A percentile compares a stretch with the other conserved stretches of the same genome.
Conservation (phyloP, 331 rosid species). For the Acacia concinna region DNA sequence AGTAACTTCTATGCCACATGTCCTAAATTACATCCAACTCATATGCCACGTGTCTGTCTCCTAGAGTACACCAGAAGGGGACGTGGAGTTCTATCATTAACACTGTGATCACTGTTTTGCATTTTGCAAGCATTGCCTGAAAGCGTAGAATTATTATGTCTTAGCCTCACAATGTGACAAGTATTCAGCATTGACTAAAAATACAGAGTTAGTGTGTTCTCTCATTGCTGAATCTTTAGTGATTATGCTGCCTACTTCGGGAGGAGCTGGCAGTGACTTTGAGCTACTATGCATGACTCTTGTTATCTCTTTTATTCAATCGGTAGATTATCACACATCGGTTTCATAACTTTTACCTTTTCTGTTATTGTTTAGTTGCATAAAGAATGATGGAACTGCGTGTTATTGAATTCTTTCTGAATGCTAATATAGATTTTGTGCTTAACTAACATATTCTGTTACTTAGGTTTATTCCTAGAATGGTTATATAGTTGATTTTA, state of each 20-base stretch:
- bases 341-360: constrained; percentile 13
- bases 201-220: not conserved
- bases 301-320: not conserved
- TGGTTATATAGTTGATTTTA: not conserved
- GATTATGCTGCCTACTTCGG: not conserved
- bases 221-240: not conserved
- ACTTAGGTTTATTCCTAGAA: not conserved
- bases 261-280: not conserved
- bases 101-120: not conserved
- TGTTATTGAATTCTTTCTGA: constrained; percentile 14
- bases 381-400: constrained; percentile 9
- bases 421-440: constrained; percentile 5
- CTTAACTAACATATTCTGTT: constrained; percentile 5
- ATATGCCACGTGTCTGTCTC: no score
- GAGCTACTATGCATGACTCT: not conserved
- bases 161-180: not conserved
- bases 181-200: constrained; percentile 4
- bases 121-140: not conserved
- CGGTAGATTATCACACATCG: not conserved
- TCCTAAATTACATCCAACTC: no score
- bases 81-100: no score
- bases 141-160: not conserved
- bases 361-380: not conserved
- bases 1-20: no score
- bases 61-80: no score